Percentiles rank a stretch among this genome's conserved stretches.
phyloP scores from a whole-genome alignment of 2,329 filamentous ascomycete species.

The Plenodomus tracheiphilus region DNA sequence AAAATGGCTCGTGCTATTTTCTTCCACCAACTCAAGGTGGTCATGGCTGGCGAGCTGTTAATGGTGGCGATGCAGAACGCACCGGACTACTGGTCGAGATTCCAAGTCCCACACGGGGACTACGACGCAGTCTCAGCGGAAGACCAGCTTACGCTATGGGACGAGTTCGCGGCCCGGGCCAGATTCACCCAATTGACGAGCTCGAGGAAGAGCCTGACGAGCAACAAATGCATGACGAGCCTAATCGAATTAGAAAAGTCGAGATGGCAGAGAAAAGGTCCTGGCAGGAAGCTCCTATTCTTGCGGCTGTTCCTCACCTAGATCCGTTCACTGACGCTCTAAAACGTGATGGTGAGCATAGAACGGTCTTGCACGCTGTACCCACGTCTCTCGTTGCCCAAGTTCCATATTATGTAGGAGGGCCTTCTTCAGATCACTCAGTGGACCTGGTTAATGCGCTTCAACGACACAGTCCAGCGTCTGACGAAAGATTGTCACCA shows the following conservation, averaged over 20 bases:
- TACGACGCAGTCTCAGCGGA: slow-evolving; percentile 46
- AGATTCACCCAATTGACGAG: slow-evolving; percentile 67
- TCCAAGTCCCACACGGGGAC: slow-evolving; percentile 53
- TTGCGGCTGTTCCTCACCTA: slow-evolving; percentile 35
- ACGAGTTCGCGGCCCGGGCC: slow-evolving; percentile 54
- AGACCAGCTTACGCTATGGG: slow-evolving; percentile 53
- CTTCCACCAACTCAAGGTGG: slow-evolving; percentile 23
- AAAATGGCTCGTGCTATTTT: slow-evolving; percentile 34
- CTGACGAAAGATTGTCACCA: slow-evolving; percentile 49
- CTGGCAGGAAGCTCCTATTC: slow-evolving; percentile 23
- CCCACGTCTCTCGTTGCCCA: slow-evolving; percentile 27
- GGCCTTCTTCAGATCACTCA: neutral
- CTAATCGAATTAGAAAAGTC: slow-evolving; percentile 13
- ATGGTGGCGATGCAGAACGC: slow-evolving; percentile 46
- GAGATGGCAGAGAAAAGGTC: slow-evolving; percentile 31
- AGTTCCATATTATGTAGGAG: neutral
- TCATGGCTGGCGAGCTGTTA: slow-evolving; percentile 37
- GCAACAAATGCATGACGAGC: slow-evolving; percentile 20
- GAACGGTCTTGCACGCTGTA: slow-evolving; percentile 29
- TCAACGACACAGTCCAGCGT: slow-evolving; percentile 20
- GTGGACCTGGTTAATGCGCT: slow-evolving; percentile 4
- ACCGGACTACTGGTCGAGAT: slow-evolving; percentile 53
- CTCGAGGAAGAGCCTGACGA: slow-evolving; percentile 57
- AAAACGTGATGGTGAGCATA: slow-evolving; percentile 27
- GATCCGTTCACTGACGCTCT: slow-evolving; percentile 49